phyloP scores from a whole-genome alignment of 768 basidiomycete genomes.

The Hypholoma fasciculare region DNA sequence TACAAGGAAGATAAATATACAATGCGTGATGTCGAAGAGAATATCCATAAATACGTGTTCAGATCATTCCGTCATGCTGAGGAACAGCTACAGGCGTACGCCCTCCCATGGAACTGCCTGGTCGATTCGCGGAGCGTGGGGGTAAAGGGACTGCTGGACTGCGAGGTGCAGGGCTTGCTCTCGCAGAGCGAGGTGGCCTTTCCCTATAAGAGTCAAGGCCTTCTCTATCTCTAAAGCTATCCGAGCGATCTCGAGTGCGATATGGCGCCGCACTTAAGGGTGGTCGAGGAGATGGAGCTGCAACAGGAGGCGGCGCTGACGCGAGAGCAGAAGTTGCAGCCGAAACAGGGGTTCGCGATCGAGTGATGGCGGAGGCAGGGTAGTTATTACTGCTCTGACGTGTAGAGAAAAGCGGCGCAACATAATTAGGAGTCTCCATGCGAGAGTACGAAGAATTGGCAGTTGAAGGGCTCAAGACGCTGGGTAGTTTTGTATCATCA shows the following conservation, averaged over 20 bases:
- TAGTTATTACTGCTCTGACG: conserved; percentile 11
- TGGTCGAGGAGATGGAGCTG: conserved; percentile 35
- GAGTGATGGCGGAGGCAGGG: conserved; percentile 16
- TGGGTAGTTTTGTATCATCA: conserved; percentile 16
- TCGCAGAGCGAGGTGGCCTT: conserved; percentile 29
- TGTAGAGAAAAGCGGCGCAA: conserved; percentile 15
- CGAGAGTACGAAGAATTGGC: conserved; percentile 16
- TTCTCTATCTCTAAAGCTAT: conserved; percentile 21
- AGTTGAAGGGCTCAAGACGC: conserved; percentile 12
- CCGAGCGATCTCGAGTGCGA: conserved; percentile 22
- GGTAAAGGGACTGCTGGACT: conserved; percentile 41
- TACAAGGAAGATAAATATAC: conserved; percentile 16
- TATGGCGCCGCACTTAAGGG: conserved; percentile 26
- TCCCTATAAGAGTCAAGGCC: conserved; percentile 22
- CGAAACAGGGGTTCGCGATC: conserved; percentile 30
- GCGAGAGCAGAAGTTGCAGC: conserved; percentile 15
- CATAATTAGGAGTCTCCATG: conserved; percentile 11
- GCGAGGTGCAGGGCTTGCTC: conserved; percentile 47
- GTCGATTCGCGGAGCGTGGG: conserved; percentile 61
- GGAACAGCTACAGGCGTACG: conserved; percentile 54
- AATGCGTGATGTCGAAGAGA: neutral
- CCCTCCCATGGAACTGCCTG: conserved; percentile 51
- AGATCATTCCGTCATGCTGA: conserved; percentile 65
- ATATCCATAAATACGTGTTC: conserved; percentile 15
- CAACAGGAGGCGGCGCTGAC: conserved; percentile 25